A percentile compares a stretch with the other conserved stretches of the same genome.
Evolutionary conservation across 192 early-diverging fungal genomes (phyloP).

Genomic region (Jimgerdemannia lactiflua): DNA sequence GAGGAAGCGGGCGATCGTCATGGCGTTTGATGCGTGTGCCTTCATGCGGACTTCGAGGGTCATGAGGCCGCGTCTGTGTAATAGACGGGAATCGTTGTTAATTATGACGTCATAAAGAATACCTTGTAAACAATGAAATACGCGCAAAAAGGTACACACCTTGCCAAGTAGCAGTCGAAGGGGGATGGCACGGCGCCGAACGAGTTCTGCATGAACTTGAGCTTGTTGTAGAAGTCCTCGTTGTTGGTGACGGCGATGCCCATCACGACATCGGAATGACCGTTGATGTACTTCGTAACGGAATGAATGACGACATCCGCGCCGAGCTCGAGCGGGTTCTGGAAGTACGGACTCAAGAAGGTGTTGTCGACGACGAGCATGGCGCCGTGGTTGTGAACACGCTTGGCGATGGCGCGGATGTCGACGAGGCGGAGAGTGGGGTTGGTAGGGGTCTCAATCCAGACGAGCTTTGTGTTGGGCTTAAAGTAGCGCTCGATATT

Average conservation of each 20-base stretch:
- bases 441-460: constrained; percentile 89
- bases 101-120: background rate
- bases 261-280: constrained; percentile 98
- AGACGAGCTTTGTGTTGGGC: constrained; percentile 77
- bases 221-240: constrained; percentile 66
- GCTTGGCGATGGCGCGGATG: constrained; percentile 64
- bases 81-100: background rate
- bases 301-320: constrained; percentile 99
- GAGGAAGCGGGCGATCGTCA: constrained; percentile 77
- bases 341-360: constrained; percentile 86
- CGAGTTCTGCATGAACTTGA: constrained; percentile 96
- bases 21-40: constrained; percentile 84
- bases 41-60: constrained; percentile 95
- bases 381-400: constrained; percentile 60
- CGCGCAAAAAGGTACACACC: constrained; percentile 17
- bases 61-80: constrained; percentile 75
- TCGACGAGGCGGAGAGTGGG: constrained; percentile 82
- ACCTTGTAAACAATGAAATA: background rate
- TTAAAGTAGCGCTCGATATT: constrained; percentile 62
- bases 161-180: constrained; percentile 97
- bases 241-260: constrained; percentile 86
- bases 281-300: constrained; percentile 98
- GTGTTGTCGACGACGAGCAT: constrained; percentile 85
- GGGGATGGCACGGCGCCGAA: constrained; percentile 93
- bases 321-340: constrained; percentile 85